Percentiles rank a stretch among this genome's conserved stretches.
These are phyloP conservation scores for Aspergillus sp. DNA, from an alignment of 2,329 filamentous ascomycete species.

Conservation along the genomic window DNA sequence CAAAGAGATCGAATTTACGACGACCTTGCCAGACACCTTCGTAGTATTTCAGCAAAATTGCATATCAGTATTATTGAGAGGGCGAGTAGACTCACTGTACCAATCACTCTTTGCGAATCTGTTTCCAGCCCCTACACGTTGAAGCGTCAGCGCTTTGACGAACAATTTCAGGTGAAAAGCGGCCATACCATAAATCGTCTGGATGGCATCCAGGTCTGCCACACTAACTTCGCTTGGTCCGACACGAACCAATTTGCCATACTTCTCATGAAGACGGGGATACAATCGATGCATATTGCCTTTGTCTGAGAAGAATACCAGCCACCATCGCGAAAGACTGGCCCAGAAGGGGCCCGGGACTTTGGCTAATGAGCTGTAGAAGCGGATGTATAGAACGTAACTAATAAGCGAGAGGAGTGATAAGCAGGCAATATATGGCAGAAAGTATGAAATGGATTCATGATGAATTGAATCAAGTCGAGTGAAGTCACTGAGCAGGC, in stretches of 20 bases:
- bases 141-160: too few relatives aligned
- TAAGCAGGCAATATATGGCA: background rate
- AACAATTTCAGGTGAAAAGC: too few relatives aligned
- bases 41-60: background rate
- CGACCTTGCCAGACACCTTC: background rate
- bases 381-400: background rate
- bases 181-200: background rate
- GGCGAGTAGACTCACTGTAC: background rate
- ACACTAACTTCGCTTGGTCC: background rate
- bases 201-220: background rate
- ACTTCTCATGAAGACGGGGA: background rate
- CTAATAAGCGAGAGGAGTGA: background rate
- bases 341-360: background rate
- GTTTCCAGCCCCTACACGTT: background rate
- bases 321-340: background rate
- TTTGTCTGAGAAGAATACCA: background rate
- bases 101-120: background rate
- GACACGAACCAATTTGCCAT: background rate
- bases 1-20: background rate
- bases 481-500: too few relatives aligned
- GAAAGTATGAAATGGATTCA: background rate
- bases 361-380: background rate
- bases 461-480: background rate
- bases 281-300: background rate
- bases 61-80: background rate